Conservation (phyloP, 2,329 filamentous ascomycete genomes). For the Curvularia sp. region DNA sequence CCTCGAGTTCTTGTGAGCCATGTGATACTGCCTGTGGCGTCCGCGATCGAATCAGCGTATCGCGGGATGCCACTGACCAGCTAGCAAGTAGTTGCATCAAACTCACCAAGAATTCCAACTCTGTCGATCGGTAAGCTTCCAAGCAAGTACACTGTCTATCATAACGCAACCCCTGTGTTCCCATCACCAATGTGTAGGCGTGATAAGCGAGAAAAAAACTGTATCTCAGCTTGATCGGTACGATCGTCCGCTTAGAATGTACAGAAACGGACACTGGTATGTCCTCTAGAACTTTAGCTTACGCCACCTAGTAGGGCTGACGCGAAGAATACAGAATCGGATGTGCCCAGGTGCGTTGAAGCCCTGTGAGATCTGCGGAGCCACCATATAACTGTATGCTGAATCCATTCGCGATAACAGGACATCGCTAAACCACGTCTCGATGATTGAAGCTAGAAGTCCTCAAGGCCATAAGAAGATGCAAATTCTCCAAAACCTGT, state of each 20-base stretch:
- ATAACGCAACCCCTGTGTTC: not conserved
- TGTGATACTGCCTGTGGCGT: not conserved
- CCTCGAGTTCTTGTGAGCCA: not conserved
- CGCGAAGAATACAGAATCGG: not conserved
- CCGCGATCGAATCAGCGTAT: not conserved
- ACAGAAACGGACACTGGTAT: not conserved
- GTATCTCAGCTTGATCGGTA: not conserved
- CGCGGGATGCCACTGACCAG: not conserved
- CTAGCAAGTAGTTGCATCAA: not conserved
- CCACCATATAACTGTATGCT: not conserved
- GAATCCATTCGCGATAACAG: not conserved
- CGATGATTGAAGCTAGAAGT: not conserved
- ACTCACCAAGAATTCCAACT: not conserved
- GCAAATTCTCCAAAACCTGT: not conserved
- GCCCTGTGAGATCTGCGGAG: not conserved
- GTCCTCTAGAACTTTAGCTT: not conserved
- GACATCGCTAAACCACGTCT: not conserved
- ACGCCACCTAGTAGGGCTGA: not conserved
- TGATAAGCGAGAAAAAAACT: not conserved
- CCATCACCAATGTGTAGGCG: not conserved
- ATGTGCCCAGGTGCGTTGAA: not conserved
- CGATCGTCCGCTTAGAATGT: not conserved
- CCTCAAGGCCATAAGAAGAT: not conserved
- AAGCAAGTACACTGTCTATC: not conserved
- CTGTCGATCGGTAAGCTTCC: not conserved